Conservation (phyloP, 257 asterid genomes). For the Solanum virginianum region DNA sequence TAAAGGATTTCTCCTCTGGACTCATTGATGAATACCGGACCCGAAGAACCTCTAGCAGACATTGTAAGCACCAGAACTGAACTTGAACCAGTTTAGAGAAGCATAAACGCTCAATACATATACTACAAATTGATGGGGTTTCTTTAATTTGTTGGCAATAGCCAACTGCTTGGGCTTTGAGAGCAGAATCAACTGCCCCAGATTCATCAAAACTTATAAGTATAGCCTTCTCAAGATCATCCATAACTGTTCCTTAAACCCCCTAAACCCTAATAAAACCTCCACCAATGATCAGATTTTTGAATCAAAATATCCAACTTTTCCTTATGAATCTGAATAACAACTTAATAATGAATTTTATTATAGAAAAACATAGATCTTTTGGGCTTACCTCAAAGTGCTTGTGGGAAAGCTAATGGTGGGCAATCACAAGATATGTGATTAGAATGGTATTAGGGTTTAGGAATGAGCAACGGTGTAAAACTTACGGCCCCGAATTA, state of each 20-base stretch:
- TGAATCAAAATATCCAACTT: neutral
- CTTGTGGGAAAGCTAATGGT: neutral
- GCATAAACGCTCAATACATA: conserved; percentile 64
- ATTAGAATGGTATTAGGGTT: conserved; percentile 14
- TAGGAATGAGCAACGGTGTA: neutral
- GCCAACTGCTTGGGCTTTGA: conserved; percentile 66
- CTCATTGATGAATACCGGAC: conserved; percentile 54
- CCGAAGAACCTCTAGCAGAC: conserved; percentile 69
- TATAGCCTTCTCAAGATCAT: conserved; percentile 88
- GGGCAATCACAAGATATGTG: conserved; percentile 6
- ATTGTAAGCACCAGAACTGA: conserved; percentile 92
- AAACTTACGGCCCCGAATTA: neutral
- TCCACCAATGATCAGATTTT: neutral
- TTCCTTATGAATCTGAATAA: neutral
- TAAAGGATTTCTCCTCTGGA: conserved; percentile 55
- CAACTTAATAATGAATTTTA: neutral
- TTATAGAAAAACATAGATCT: conserved; percentile 5
- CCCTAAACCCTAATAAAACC: conserved; percentile 25
- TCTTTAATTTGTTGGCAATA: conserved; percentile 65
- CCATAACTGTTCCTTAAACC: conserved; percentile 44
- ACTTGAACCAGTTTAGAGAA: conserved; percentile 57
- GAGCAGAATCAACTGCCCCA: conserved; percentile 44
- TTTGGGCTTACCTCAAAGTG: conserved; percentile 9
- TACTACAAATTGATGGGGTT: conserved; percentile 50
- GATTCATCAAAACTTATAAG: conserved; percentile 80